A percentile compares a stretch with the other conserved stretches of the same genome.
phyloP scores from a whole-genome alignment of 73 alveolate species.

The Tetrahymena thermophila region DNA sequence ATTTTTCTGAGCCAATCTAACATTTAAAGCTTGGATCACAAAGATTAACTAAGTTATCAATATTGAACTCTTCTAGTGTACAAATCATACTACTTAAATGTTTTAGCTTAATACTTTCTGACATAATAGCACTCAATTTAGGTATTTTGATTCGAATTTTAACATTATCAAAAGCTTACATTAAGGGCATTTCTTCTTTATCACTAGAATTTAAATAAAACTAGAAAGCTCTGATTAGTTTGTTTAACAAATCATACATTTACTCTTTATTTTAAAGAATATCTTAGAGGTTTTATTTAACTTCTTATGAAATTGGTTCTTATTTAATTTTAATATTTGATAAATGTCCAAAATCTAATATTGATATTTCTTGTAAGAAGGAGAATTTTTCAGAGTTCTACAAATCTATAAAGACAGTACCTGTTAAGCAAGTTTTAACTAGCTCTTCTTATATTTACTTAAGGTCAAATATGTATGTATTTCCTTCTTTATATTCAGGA shows the following conservation, averaged over 20 bases:
- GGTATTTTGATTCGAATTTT: neutral
- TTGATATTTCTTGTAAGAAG: neutral
- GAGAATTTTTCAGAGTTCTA: neutral
- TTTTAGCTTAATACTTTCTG: neutral
- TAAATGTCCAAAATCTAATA: neutral
- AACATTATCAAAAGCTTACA: neutral
- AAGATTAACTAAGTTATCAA: neutral
- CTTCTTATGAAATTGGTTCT: neutral
- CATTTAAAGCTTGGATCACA: neutral
- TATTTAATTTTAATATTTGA: neutral
- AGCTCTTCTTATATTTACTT: neutral
- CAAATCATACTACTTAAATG: neutral
- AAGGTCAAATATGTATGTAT: neutral
- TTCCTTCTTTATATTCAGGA: neutral
- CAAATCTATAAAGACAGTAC: neutral
- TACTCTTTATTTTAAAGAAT: neutral
- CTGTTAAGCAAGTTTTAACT: neutral
- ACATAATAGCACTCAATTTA: neutral
- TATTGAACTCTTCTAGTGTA: neutral
- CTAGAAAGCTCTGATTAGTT: neutral
- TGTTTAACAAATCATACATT: neutral
- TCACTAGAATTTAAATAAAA: neutral
- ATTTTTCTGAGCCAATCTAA: neutral
- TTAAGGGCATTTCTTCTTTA: neutral
- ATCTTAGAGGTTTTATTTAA: neutral